Evolutionary conservation across 2,329 filamentous ascomycete species (phyloP).

Genomic region (Blumeria graminis): DNA sequence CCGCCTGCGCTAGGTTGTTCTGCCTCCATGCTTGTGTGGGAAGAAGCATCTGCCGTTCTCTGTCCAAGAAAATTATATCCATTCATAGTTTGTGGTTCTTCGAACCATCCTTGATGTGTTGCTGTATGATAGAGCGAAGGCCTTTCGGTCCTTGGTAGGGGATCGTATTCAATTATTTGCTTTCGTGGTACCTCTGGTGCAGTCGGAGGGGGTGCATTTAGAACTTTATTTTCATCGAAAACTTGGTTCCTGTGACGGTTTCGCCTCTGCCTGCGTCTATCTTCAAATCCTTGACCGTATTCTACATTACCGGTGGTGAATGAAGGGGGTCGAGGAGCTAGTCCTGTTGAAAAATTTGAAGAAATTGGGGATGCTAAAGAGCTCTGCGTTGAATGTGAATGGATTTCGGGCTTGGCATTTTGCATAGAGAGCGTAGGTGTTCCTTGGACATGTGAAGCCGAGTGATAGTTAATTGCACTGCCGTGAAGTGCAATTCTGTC

Average conservation of each 20-base stretch:
- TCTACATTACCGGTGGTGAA: constrained; percentile 21
- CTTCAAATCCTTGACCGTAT: constrained; percentile 19
- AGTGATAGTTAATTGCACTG: too few species aligned
- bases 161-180: constrained; percentile 32
- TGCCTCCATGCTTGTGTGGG: not conserved
- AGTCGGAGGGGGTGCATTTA: constrained; percentile 17
- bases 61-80: not conserved
- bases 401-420: constrained; percentile 34
- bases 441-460: not conserved
- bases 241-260: constrained; percentile 20
- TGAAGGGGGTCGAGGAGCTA: constrained; percentile 35
- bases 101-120: not conserved
- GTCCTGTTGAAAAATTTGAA: constrained; percentile 24
- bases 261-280: constrained; percentile 21
- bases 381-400: constrained; percentile 33
- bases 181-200: constrained; percentile 35
- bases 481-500: constrained; percentile 1
- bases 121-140: constrained; percentile 6
- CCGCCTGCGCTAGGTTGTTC: not conserved
- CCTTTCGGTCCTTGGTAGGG: constrained; percentile 16
- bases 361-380: constrained; percentile 30
- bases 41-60: not conserved
- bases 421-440: constrained; percentile 22
- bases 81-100: not conserved
- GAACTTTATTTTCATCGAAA: constrained; percentile 11